Percentiles rank a stretch among this genome's conserved stretches.
Conservation (phyloP, 108 stramenopile species). For the Fragilariopsis cylindrus region DNA sequence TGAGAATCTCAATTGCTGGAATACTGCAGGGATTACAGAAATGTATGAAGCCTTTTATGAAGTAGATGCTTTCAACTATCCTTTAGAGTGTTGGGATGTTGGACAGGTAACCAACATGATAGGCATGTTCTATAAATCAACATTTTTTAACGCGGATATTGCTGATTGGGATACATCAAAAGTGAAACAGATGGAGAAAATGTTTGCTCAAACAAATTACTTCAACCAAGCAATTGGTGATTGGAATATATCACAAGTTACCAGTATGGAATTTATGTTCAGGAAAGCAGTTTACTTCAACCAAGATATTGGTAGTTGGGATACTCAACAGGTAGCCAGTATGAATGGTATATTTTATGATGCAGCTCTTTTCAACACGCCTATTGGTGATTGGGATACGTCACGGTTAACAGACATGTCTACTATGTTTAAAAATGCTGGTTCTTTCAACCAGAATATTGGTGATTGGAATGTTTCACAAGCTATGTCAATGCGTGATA, state of each 20-base stretch:
- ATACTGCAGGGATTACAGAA: no score
- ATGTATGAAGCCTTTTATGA: no score
- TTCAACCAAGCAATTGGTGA: constrained; percentile 18
- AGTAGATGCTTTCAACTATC: no score
- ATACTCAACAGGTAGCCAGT: constrained; percentile 2
- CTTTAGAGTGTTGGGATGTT: no score
- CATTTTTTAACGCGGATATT: neutral
- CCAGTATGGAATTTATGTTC: constrained; percentile 36
- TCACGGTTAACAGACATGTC: constrained; percentile 17
- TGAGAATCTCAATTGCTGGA: no score
- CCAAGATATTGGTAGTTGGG: constrained; percentile 32
- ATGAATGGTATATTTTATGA: constrained; percentile 31
- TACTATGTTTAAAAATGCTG: constrained; percentile 17
- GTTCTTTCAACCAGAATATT: constrained; percentile 16
- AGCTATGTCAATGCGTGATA: constrained; percentile 23
- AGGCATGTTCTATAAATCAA: no score
- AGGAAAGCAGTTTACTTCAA: constrained; percentile 27
- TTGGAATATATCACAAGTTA: constrained; percentile 37
- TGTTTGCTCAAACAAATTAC: constrained; percentile 3
- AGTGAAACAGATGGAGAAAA: constrained; percentile 19
- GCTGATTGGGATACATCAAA: neutral
- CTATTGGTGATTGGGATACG: constrained; percentile 30
- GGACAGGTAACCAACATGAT: no score
- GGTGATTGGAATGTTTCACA: constrained; percentile 16
- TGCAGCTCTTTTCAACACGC: constrained; percentile 37